Conservation (phyloP, 2,329 filamentous ascomycete species). For the Dryadomyces quercus-mongolicae region DNA sequence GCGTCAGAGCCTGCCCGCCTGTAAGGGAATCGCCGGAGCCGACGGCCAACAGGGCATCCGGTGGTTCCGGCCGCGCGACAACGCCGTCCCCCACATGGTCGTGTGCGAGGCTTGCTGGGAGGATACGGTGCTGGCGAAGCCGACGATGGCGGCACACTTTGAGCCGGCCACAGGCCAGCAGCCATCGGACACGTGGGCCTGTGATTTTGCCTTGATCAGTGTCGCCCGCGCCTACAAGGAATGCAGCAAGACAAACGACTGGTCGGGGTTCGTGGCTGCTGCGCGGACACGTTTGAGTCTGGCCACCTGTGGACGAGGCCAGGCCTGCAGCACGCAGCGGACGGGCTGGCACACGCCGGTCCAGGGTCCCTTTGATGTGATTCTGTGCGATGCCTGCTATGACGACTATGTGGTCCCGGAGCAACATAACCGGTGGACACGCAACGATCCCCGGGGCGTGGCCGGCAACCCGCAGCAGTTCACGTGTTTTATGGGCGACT, state of each 20-base stretch:
- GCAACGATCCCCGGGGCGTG: not conserved
- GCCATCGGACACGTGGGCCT: conserved; percentile 20
- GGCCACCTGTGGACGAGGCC: conserved; percentile 1
- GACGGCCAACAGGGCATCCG: conserved; percentile 12
- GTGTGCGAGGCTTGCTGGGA: conserved; percentile 27
- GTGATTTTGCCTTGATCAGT: conserved; percentile 20
- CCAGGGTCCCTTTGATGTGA: conserved; percentile 14
- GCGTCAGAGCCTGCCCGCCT: conserved; percentile 16
- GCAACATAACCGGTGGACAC: not conserved
- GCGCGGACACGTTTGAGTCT: conserved; percentile 13
- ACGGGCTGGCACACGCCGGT: conserved; percentile 21
- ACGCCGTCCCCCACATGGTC: conserved; percentile 20
- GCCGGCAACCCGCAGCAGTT: too few species aligned
- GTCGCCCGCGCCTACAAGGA: conserved; percentile 19
- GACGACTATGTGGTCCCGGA: conserved; percentile 20
- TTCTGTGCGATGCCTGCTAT: conserved; percentile 25
- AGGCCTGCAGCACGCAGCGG: not conserved
- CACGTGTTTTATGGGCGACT: too few species aligned
- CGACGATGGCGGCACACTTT: conserved; percentile 20
- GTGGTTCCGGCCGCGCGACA: conserved; percentile 19
- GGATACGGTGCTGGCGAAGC: conserved; percentile 16
- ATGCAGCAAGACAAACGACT: conserved; percentile 16
- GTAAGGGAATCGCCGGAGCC: conserved; percentile 16
- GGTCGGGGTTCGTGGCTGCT: conserved; percentile 21
- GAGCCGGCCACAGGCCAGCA: conserved; percentile 14